Evolutionary conservation across 2,329 filamentous ascomycete species (phyloP), one percentile per base, ranked within the genome.

Genomic region (Paecilomyces sp.): DNA sequence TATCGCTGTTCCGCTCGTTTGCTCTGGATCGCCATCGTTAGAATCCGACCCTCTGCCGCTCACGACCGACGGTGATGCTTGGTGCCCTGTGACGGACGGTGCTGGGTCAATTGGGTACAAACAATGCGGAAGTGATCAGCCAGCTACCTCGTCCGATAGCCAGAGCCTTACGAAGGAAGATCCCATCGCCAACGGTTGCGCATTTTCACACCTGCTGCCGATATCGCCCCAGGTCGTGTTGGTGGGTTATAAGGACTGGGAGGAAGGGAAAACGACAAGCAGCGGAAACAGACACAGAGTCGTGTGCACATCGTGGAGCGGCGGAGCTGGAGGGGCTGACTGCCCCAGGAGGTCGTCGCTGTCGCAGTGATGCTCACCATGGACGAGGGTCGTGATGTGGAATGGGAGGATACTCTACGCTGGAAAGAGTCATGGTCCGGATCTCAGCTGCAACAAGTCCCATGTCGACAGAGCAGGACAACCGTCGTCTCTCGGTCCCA

Each of bases 271-370:
- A 36, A 56, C 22, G 28, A 28, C n/a, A 15, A 25, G 31, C 6
- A 36, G 9, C n/a, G 54, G 18, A n/a, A 25, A 34, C 22, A 31
- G 47, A 28, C 15, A 31, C 25, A n/a, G 11, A 25, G 30, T n/a
- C 28, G 30, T 50, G 31, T 51, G 33, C 57, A 68, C 71, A 72
- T 70, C 68, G 72, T 73, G 72, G 72, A 73, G 73, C 70, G 64
- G 69, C 68, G 65, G 62, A 65, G 65, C 61, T 62, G 62, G 69
- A 71, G 73, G 72, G 72, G 71, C 70, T 74, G 73, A 73, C 72
- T 75, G 73, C 70, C 69, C 69, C 57, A 69, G 72, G 72, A 73
- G 73, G 73, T 75, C 72, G 70, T 74, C 72, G 69, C 68, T 64
- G 61, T 66, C 64, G 66, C 63, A 66, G 62, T 59, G 60, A 65